Base-by-base conservation (phyloP, 2,329 filamentous ascomycete genomes). In the Penicillium polonicum region DNA sequence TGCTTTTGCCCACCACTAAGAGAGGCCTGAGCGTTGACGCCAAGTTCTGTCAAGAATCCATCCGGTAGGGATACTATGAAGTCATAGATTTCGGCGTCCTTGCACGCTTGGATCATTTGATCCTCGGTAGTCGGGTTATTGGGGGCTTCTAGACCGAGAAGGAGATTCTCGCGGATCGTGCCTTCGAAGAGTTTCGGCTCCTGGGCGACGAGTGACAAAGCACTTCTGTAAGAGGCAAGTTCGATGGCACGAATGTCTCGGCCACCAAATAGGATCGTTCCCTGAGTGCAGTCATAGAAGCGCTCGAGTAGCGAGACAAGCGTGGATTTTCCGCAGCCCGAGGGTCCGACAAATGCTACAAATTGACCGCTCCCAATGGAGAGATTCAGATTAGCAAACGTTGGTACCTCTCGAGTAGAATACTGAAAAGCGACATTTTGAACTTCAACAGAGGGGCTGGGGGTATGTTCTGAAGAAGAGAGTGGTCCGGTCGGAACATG, bases 1-100 rank as follows among this genome's bases (percentile, higher is more conserved):
- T 86, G 83, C 48, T 81, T 78, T 64, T 85, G 83, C 0, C 83
- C 83, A 3, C 83, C 83, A 17, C 76, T 80, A 9, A 85, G 74
- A 2, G 79, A 73, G 0, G 76, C 70, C 21, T 74, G 68, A 0
- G 80, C 81, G 59, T 83, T 81, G 39, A 73, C 75, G 0, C 82
- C 81, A 13, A 80, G 76, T 19, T 77, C 70, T 0, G 82, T 85
- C 36, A 69, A 63, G 52, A 82, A 79, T 0, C 81, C 81, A 42
- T 83, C 78, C 0, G 82, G 81, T 0, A 85, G 74, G 0, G 79
- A 82, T 21, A 70, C 68, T 48, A 84, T 79, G 64, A 84, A 84
- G 44, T 82, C 79, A 54, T 80, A 75, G 38, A 82, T 82, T 55
- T 83, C 80, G 2, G 82, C 80, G 57, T 82, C 76, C 12, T 74